phyloP scores from a whole-genome alignment of 2,329 filamentous ascomycete species.

The Colletotrichum aenigma region DNA sequence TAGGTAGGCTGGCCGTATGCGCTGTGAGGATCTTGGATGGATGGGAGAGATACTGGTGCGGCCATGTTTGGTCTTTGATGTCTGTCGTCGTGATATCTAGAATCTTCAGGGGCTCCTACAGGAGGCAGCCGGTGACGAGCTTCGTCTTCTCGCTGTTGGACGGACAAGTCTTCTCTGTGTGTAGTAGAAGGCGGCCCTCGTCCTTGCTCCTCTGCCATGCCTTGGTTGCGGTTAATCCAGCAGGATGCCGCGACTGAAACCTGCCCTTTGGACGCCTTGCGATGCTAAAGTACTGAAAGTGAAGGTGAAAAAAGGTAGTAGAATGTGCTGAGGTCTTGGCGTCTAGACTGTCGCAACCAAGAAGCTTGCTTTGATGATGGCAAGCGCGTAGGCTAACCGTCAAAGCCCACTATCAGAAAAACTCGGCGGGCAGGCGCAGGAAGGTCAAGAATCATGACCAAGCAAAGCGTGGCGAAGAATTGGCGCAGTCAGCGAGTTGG shows the following conservation, averaged over 20 bases:
- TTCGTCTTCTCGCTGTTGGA: constrained; percentile 19
- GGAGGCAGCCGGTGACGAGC: constrained; percentile 14
- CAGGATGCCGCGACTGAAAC: constrained; percentile 6
- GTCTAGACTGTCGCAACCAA: not conserved
- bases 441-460: constrained; percentile 20
- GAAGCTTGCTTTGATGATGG: not conserved
- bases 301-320: not conserved
- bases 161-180: constrained; percentile 18
- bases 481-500: not conserved
- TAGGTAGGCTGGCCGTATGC: constrained; percentile 37
- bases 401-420: not conserved
- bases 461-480: not conserved
- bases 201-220: constrained; percentile 25
- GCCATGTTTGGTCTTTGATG: constrained; percentile 46
- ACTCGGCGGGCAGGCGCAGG: not conserved
- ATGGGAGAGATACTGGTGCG: constrained; percentile 50
- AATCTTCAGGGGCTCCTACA: constrained; percentile 12
- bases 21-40: constrained; percentile 51
- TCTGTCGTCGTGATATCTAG: constrained; percentile 40
- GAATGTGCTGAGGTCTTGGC: not conserved
- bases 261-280: constrained; percentile 3
- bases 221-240: constrained; percentile 16
- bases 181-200: constrained; percentile 21
- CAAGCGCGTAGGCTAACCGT: not conserved
- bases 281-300: not conserved